Evolutionary conservation across 768 basidiomycete genomes (phyloP), one percentile per base, ranked within the genome.

Genomic region (Tricholoma furcatifolium): DNA sequence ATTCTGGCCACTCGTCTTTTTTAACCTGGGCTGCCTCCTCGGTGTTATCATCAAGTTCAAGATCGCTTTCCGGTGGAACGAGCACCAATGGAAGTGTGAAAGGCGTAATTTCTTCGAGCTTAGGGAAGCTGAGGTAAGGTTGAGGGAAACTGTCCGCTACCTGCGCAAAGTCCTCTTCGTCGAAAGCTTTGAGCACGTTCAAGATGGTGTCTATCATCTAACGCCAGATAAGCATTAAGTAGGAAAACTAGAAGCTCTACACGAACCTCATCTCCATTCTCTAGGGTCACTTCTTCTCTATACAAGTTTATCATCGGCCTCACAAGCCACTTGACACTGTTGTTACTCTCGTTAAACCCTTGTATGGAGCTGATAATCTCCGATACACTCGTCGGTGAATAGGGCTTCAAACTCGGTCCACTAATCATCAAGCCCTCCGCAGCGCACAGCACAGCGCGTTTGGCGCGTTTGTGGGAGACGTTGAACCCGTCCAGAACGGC

Each of bases 401-500:
- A 72, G n/a, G 74, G 71, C 64, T 86, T 85, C 49, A 97, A 72
- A 18, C 76, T 70, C 18, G 78, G 70, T 5, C 91, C 93, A 27
- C 83, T 87, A 52, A 90, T 86, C 67, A 93, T 80, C 0, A 93
- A 70, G 8, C 88, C 88, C 67, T 93, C 91, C 5, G 83, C 86
- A 9, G 89, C 88, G 67, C 91, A 91, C 9, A 91, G 68, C 0
- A 86, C 89, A 0, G 91, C 90, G 42, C 83, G 79, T 67, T 91
- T 87, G 2, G 88, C 91, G 15, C 92, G 82, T n/a, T 86, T 83
- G 58, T 88, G 84, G 4, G 91, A 92, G 2, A 91, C 89, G 43
- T 88, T 89, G 51, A 94, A 92, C 63, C 94, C 93, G 62, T 93
- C 91, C 17, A 97, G 74, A 3, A 96, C 95, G 1, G 87, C 78